Base-by-base conservation (phyloP, 768 basidiomycete species). In the Termitomyces sp. region DNA sequence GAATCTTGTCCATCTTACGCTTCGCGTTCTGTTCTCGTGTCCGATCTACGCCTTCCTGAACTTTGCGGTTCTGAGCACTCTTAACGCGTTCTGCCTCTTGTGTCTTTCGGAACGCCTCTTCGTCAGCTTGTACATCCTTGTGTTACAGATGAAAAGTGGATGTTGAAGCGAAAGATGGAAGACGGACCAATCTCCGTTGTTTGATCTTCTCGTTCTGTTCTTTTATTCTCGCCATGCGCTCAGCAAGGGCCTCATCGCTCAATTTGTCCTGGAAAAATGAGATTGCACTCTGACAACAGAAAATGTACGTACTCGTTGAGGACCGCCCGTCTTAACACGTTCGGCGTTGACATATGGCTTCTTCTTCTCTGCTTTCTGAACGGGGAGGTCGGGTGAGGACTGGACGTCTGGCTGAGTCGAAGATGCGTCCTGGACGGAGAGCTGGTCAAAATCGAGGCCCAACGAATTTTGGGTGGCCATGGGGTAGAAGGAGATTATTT, bases 271-370 rank as follows among this genome's bases (percentile, higher is more conserved):
- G 55, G 42, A 59, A n/a, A 36, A 16, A 31, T 61, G 48, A 60
- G 59, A 54, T 56, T 59, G 55, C 36, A 55, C 60, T 36, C 50
- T 48, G n/a, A 24, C 20, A 22, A 36, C 27, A 57, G 45, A 18
- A 27, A 42, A 53, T 48, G 58, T 54, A 71, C 77, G 58, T 70
- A 91, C 91, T 68, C 88, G 81, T 63, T 88, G 87, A 27, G 78
- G 66, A 16, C 89, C 91, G 15, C 91, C 90, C 9, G 91, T 93
- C 74, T 83, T 91, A 75, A 93, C 87, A 71, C 91, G 88, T 67
- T 92, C 89, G 8, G 81, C 85, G 71, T 93, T 92, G 48, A 90
- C 78, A 76, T 93, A 93, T 2, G 88, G 88, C 62, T 81, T 84
- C 72, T 83, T 86, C 74, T 85, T 85, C 66, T 84, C 58, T 41